phyloP scores from a whole-genome alignment of 352 stramenopile species.

The Phytopythium litorale region DNA sequence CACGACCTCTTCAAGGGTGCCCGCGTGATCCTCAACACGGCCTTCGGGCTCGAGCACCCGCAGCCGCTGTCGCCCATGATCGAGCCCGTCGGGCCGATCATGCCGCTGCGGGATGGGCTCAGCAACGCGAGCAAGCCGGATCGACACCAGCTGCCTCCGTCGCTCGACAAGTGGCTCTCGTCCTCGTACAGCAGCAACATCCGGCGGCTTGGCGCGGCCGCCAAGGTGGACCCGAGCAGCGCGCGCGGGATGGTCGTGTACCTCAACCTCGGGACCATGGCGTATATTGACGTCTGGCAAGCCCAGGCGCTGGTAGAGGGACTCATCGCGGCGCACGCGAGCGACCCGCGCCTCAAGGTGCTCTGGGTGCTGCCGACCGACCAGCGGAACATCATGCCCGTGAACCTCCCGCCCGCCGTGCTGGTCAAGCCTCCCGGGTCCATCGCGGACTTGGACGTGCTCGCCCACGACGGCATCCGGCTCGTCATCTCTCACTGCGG shows the following conservation, averaged over 20 bases:
- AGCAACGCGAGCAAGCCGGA: constrained; percentile 28
- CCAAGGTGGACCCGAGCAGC: background rate
- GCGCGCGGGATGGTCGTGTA: constrained; percentile 39
- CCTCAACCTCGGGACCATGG: constrained; percentile 73
- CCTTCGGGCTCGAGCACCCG: constrained; percentile 80
- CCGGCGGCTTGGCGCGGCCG: background rate
- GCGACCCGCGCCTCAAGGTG: constrained; percentile 51
- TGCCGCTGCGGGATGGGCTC: constrained; percentile 34
- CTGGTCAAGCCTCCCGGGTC: constrained; percentile 58
- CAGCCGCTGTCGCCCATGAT: constrained; percentile 76
- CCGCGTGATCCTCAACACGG: constrained; percentile 86
- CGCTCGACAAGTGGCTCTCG: constrained; percentile 39
- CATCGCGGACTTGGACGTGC: constrained; percentile 60
- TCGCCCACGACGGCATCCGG: constrained; percentile 51
- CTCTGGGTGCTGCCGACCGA: constrained; percentile 77
- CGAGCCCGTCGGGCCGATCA: constrained; percentile 69
- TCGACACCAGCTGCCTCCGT: constrained; percentile 20
- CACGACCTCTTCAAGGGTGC: constrained; percentile 87
- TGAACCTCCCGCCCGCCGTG: constrained; percentile 46
- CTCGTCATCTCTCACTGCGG: constrained; percentile 87
- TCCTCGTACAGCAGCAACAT: constrained; percentile 1
- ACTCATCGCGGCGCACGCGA: constrained; percentile 31
- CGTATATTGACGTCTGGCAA: constrained; percentile 81
- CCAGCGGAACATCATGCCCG: constrained; percentile 59
- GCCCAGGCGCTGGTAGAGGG: constrained; percentile 69